phyloP scores from a whole-genome alignment of 148 eudicot species.

The Agrostemma githago region DNA sequence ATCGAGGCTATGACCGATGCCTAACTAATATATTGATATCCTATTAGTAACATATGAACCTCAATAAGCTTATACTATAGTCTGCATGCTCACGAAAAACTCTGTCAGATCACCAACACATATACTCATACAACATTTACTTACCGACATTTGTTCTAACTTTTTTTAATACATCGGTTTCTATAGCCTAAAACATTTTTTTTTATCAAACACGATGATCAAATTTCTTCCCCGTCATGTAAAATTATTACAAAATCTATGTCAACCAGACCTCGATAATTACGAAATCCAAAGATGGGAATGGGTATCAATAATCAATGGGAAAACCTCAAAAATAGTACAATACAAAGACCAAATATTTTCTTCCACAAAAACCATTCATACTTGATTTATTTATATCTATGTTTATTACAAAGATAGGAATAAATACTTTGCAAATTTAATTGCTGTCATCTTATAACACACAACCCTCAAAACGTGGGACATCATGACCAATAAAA shows the following conservation, averaged over 20 bases:
- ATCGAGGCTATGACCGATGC: no score
- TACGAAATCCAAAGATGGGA: neutral
- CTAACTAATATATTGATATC: no score
- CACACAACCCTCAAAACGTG: constrained; percentile 1
- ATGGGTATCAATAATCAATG: neutral
- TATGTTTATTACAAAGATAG: no score
- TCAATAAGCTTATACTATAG: no score
- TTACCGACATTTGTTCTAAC: no score
- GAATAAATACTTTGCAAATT: neutral
- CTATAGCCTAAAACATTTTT: neutral
- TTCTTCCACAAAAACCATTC: neutral
- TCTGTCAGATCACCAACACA: no score
- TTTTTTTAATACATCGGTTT: no score
- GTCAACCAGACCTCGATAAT: neutral
- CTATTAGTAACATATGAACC: no score
- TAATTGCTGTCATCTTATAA: neutral
- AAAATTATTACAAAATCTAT: neutral
- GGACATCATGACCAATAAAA: neutral
- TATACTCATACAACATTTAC: no score
- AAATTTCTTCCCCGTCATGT: no score
- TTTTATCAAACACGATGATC: neutral
- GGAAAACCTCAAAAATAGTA: neutral
- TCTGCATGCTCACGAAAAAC: no score
- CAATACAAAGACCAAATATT: neutral
- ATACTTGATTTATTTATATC: neutral